Base-by-base conservation (phyloP, 1,139 yeast species). In the Candida sanyaensis region DNA sequence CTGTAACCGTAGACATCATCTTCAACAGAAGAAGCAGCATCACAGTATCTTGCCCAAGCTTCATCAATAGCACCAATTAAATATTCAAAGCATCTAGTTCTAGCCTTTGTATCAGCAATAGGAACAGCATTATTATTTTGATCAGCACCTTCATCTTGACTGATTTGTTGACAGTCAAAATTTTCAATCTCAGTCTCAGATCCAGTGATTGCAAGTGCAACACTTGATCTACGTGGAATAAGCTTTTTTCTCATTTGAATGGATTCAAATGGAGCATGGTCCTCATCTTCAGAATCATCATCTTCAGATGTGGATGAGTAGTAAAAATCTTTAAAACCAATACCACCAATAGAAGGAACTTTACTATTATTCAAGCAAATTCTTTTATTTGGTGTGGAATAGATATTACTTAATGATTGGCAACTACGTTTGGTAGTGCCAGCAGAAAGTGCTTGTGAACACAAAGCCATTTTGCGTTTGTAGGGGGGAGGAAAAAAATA, bases 31-130 rank as follows among this genome's bases (percentile, higher is more conserved):
- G 96, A 80, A 3, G 97, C 88, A 23, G 92, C 88, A 64, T 89
- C 91, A 63, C 97, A 92, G 64, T 89, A 91, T 62, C 95, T 84
- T 23, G 97, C 97, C 97, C 97, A 92, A 7, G 92, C 97, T 63
- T 91, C 97, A 64, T 92, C 97, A 57, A 92, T 92, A 6, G 97
- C 91, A 54, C 91, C 86, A 43, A 91, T 88, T 55, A 92, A 80
- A 64, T 92, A 92, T 51, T 91, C 96, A 66, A 91, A 89, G 62
- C 97, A 92, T 49, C 95, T 83, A 52, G 85, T 80, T 64, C 97
- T 83, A 1, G 97, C 88, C 39, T 65, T 59, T 48, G 77, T 73
- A 66, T 91, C 98, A 12, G 81, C 68, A 39, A 77, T 81, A 7
- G 92, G 83, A 27, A 82, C 73, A 34, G 55, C 54, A 43, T 51